phyloP scores from a whole-genome alignment of 352 stramenopile species.

The Phytophthora fragariae region DNA sequence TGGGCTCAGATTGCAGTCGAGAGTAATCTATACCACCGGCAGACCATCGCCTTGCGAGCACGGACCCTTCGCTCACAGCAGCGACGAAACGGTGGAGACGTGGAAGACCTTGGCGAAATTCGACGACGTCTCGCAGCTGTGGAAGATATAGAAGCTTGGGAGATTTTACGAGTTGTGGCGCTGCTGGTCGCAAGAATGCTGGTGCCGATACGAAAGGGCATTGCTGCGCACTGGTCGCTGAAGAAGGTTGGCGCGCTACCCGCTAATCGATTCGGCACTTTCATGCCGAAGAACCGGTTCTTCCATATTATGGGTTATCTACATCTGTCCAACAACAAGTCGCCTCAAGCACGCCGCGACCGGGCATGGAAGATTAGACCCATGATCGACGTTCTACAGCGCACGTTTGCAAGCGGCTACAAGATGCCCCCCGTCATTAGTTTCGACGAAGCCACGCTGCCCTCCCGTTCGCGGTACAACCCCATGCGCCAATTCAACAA shows the following conservation, averaged over 20 bases:
- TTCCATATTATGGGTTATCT: conserved; percentile 22
- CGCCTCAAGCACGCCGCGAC: background rate
- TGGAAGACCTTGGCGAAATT: conserved; percentile 2
- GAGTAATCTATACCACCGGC: conserved; percentile 4
- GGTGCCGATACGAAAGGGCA: conserved; percentile 2
- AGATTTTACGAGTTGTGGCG: background rate
- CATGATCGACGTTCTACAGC: conserved; percentile 10
- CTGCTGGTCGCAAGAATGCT: conserved; percentile 12
- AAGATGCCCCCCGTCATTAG: background rate
- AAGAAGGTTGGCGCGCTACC: background rate
- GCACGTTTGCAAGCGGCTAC: conserved; percentile 9
- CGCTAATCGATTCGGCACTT: background rate
- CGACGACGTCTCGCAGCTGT: background rate
- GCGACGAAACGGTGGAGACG: background rate
- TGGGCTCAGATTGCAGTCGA: conserved; percentile 4
- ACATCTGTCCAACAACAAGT: conserved; percentile 22
- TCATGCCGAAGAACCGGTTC: conserved; percentile 14
- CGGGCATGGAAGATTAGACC: conserved; percentile 22
- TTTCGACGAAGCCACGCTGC: background rate
- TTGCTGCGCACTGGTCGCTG: conserved; percentile 8
- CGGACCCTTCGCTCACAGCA: background rate
- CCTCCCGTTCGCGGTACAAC: conserved; percentile 3
- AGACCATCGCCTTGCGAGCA: background rate
- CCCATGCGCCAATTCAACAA: background rate
- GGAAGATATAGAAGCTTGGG: conserved; percentile 1